phyloP scores from a whole-genome alignment of 2,329 filamentous ascomycete species.

The Incumbomyces delicatus region DNA sequence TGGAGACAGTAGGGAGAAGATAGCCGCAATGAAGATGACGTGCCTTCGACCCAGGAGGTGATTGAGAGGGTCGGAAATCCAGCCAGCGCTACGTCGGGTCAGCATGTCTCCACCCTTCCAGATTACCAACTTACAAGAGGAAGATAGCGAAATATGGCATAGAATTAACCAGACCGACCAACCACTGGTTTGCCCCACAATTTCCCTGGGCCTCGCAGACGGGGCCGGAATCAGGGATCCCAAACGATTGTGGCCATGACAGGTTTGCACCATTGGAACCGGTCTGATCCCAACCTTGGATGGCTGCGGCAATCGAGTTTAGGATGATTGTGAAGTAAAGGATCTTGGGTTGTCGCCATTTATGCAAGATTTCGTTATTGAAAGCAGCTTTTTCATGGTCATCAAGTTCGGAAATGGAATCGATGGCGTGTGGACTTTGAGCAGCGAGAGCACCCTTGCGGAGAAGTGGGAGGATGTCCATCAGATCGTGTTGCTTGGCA shows the following conservation, averaged over 20 bases:
- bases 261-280: slow-evolving; percentile 45
- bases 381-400: slow-evolving; percentile 37
- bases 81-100: slow-evolving; percentile 20
- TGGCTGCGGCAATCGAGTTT: slow-evolving; percentile 42
- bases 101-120: neutral
- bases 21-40: slow-evolving; percentile 53
- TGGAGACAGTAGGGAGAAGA: slow-evolving; percentile 57
- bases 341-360: slow-evolving; percentile 39
- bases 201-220: slow-evolving; percentile 22
- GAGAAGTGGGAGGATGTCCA: slow-evolving; percentile 49
- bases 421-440: slow-evolving; percentile 55
- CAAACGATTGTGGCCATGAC: slow-evolving; percentile 38
- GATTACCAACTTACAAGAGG: neutral
- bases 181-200: slow-evolving; percentile 41
- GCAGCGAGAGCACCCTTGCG: slow-evolving; percentile 64
- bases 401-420: slow-evolving; percentile 51
- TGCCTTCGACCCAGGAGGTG: slow-evolving; percentile 50
- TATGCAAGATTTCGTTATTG: slow-evolving; percentile 33
- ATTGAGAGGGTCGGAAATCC: slow-evolving; percentile 47
- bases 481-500: slow-evolving; percentile 49
- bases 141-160: slow-evolving; percentile 44
- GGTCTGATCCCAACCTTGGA: slow-evolving; percentile 38
- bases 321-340: slow-evolving; percentile 42
- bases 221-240: slow-evolving; percentile 30
- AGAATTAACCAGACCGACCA: slow-evolving; percentile 58